Evolutionary conservation across 371 early-diverging fungal genomes (phyloP).

Genomic region (Saksenaea vasiformis): DNA sequence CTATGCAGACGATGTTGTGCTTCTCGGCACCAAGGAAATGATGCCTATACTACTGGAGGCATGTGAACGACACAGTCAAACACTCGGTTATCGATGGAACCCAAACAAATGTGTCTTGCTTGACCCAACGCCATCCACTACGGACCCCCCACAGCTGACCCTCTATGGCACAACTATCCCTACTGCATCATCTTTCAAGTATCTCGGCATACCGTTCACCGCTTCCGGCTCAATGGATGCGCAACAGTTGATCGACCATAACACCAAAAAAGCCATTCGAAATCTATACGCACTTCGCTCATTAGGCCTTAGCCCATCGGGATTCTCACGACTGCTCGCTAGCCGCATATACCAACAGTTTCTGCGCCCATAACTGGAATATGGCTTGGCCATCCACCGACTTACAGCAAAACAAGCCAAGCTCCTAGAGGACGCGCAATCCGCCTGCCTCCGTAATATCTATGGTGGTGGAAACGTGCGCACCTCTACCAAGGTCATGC

Average conservation of each 20-base stretch:
- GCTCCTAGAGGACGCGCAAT: no score
- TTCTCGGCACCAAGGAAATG: neutral
- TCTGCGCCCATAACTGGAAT: neutral
- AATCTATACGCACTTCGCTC: slow-evolving; percentile 6
- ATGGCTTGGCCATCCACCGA: no score
- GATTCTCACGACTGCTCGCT: slow-evolving; percentile 7
- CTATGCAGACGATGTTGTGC: slow-evolving; percentile 13
- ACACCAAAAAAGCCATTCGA: neutral
- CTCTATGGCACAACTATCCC: slow-evolving; percentile 7
- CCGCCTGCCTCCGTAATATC: no score
- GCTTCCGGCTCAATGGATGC: slow-evolving; percentile 6
- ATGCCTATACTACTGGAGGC: neutral
- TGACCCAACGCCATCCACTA: neutral
- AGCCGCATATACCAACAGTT: slow-evolving; percentile 6
- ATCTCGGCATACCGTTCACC: slow-evolving; percentile 20
- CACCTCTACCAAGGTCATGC: no score
- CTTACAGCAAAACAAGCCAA: no score
- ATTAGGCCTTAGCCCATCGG: neutral
- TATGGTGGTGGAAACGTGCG: no score
- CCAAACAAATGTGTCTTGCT: slow-evolving; percentile 30
- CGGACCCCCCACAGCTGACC: neutral
- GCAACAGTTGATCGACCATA: neutral
- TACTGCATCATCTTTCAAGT: neutral
- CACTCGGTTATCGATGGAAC: slow-evolving; percentile 27
- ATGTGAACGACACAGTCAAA: slow-evolving; percentile 10